Conservation (phyloP, 768 basidiomycete species). For the Amanita rubescens region DNA sequence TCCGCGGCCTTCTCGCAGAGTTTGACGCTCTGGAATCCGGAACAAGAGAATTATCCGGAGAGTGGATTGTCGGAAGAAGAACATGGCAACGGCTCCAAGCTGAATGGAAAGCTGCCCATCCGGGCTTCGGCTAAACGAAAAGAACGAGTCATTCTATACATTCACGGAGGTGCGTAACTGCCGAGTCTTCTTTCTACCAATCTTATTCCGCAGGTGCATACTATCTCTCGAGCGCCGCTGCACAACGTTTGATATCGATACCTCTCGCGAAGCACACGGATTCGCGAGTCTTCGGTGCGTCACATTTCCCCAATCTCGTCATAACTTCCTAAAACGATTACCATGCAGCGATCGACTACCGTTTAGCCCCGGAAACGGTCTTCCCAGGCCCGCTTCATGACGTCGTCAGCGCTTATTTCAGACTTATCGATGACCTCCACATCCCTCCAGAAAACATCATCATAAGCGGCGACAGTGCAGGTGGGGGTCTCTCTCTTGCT, state of each 20-base stretch:
- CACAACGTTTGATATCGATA: slow-evolving; percentile 85
- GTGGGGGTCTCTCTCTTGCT: slow-evolving; percentile 81
- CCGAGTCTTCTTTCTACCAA: not conserved
- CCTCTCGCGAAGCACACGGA: slow-evolving; percentile 84
- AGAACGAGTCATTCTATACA: slow-evolving; percentile 84
- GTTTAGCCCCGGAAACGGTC: slow-evolving; percentile 88
- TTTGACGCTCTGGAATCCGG: slow-evolving; percentile 75
- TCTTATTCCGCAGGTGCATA: slow-evolving; percentile 62
- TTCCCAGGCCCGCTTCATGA: slow-evolving; percentile 90
- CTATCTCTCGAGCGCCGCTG: slow-evolving; percentile 85
- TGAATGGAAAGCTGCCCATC: slow-evolving; percentile 58
- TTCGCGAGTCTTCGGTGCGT: slow-evolving; percentile 72
- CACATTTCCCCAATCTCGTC: not conserved
- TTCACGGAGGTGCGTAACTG: slow-evolving; percentile 73
- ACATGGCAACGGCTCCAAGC: slow-evolving; percentile 84
- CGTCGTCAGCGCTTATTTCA: slow-evolving; percentile 78
- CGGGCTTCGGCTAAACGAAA: slow-evolving; percentile 30
- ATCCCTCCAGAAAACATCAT: slow-evolving; percentile 90
- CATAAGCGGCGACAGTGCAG: slow-evolving; percentile 88
- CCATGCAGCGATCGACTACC: slow-evolving; percentile 83
- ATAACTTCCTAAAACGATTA: slow-evolving; percentile 1
- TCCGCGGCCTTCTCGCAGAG: slow-evolving; percentile 74
- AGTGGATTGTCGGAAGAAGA: slow-evolving; percentile 94
- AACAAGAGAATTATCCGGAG: slow-evolving; percentile 75
- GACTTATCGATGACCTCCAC: slow-evolving; percentile 79